Evolutionary conservation across 176 grass and related monocot genomes (phyloP).

Genomic region (Calamus simplicifolius): DNA sequence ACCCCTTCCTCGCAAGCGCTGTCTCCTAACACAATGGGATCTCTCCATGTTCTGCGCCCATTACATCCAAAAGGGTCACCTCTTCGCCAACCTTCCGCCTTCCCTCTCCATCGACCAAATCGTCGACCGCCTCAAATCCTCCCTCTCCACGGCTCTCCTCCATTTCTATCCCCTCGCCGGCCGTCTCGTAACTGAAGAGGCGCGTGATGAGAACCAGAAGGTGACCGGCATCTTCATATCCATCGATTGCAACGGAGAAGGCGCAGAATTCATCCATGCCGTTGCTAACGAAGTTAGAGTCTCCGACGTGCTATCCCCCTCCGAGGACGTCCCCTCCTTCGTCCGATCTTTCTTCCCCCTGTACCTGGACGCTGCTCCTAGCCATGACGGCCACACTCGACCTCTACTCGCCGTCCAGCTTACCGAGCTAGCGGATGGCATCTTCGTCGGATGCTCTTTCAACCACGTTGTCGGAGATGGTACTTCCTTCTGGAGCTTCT

Average conservation of each 20-base stretch:
- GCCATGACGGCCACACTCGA: slow-evolving; percentile 32
- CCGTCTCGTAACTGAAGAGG: slow-evolving; percentile 17
- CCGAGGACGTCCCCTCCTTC: slow-evolving; percentile 30
- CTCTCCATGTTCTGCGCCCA: too few species aligned
- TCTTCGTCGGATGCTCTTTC: slow-evolving; percentile 48
- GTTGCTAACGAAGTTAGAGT: slow-evolving; percentile 18
- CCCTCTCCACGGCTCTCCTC: slow-evolving; percentile 32
- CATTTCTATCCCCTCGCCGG: slow-evolving; percentile 64
- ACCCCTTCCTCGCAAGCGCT: too few species aligned
- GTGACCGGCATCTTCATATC: slow-evolving; percentile 17
- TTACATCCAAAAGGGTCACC: too few species aligned
- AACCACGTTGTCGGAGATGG: slow-evolving; percentile 72
- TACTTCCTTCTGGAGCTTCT: slow-evolving; percentile 52
- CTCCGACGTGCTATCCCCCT: slow-evolving; percentile 21
- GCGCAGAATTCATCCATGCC: slow-evolving; percentile 45
- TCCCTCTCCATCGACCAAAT: neutral
- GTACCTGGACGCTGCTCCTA: slow-evolving; percentile 24
- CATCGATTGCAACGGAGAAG: slow-evolving; percentile 43
- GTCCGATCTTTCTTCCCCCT: slow-evolving; percentile 30
- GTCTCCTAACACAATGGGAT: too few species aligned
- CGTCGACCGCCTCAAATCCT: slow-evolving; percentile 27
- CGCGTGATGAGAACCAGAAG: slow-evolving; percentile 2
- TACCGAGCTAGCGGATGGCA: slow-evolving; percentile 49
- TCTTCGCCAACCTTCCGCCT: neutral
- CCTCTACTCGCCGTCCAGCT: slow-evolving; percentile 47